Conservation (phyloP, 192 early-diverging fungal genomes). For the Rhizophagus sp. region DNA sequence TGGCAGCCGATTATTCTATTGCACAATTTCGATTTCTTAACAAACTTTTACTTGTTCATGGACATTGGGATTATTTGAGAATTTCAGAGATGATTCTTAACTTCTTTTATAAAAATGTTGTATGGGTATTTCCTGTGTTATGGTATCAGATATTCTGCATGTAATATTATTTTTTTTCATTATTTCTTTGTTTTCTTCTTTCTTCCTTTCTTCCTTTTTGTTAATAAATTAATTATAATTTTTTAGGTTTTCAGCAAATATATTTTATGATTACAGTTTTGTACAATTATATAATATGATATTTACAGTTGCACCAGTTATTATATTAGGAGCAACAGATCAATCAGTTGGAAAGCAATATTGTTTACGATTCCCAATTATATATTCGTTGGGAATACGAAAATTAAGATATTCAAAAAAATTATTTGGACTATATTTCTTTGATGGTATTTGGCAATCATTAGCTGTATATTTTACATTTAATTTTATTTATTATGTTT, state of each 20-base stretch:
- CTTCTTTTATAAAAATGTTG: constrained; percentile 96
- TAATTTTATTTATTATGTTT: constrained; percentile 58
- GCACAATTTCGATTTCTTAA: constrained; percentile 88
- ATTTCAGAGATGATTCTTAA: constrained; percentile 89
- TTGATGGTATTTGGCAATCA: constrained; percentile 94
- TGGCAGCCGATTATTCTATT: constrained; percentile 94
- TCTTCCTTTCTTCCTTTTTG: neutral
- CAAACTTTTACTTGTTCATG: constrained; percentile 89
- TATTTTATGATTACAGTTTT: constrained; percentile 94
- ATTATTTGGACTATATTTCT: constrained; percentile 84
- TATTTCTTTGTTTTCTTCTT: neutral
- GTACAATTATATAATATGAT: constrained; percentile 86
- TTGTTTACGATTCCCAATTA: constrained; percentile 56
- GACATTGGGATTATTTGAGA: constrained; percentile 87
- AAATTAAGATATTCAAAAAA: constrained; percentile 80
- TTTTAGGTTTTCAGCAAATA: constrained; percentile 74
- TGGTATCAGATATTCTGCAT: constrained; percentile 95
- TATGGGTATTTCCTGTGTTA: constrained; percentile 89
- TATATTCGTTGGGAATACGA: constrained; percentile 85
- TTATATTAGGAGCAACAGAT: constrained; percentile 65
- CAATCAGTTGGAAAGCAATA: constrained; percentile 67
- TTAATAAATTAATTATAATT: neutral
- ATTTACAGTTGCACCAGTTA: constrained; percentile 67
- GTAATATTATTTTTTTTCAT: constrained; percentile 40
- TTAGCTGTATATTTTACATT: constrained; percentile 82